These are phyloP conservation scores for Boletus fagicola DNA, from an alignment of 768 basidiomycete genomes.

Conservation along the genomic window DNA sequence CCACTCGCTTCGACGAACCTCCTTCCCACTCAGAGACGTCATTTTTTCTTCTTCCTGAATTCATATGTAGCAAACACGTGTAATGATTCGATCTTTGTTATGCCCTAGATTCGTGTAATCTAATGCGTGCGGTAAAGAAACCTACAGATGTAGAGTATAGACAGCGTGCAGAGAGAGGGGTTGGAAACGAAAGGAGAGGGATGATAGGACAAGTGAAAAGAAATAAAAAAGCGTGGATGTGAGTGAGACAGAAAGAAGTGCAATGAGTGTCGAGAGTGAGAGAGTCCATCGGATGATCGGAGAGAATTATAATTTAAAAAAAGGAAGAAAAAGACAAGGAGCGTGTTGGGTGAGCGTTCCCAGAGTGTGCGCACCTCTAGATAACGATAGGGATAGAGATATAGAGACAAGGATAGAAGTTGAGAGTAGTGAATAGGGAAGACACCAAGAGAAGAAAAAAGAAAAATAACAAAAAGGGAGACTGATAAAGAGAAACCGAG, in stretches of 20 bases:
- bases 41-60: neutral
- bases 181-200: neutral
- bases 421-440: neutral
- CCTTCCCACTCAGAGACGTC: neutral
- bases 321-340: neutral
- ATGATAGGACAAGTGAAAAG: neutral
- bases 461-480: neutral
- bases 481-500: neutral
- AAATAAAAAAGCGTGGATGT: too few relatives aligned
- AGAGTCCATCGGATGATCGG: neutral
- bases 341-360: constrained; percentile 6
- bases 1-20: neutral
- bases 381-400: constrained; percentile 8
- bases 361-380: neutral
- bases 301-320: neutral
- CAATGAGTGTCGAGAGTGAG: constrained; percentile 12
- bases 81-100: constrained; percentile 5
- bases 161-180: too few relatives aligned
- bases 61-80: constrained; percentile 10
- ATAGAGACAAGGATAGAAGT: neutral
- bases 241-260: neutral
- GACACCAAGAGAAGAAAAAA: neutral
- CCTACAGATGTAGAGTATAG: constrained; percentile 12
- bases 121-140: constrained; percentile 9
- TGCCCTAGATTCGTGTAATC: constrained; percentile 3